Evolutionary conservation across 2,329 filamentous ascomycete species (phyloP), one percentile per base, ranked within the genome.

Genomic region (Cladosporium oxysporum): DNA sequence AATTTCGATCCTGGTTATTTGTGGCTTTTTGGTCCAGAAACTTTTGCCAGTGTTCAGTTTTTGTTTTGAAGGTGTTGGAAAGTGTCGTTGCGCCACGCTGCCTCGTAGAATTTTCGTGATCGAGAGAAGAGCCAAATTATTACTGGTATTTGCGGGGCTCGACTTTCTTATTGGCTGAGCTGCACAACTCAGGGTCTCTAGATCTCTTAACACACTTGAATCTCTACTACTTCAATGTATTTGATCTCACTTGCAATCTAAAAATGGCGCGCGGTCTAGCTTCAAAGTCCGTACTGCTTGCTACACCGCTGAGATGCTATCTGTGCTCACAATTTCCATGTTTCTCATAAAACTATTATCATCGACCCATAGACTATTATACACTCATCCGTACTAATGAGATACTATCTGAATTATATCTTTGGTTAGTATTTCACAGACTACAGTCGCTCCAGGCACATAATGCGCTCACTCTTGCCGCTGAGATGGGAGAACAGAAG

Each of bases 111-210:
- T 44, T 63, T 63, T 62, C 23, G 23, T 26, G 23, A 26, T 26
- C 2, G 23, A 26, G 23, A 26, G 23, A 26, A 53, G 44, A 62
- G 59, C 41, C 59, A 62, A 62, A 53, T 60, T 58, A 53, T 60
- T 33, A 33, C 12, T n/a, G 29, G 12, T 35, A 35, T 31, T 47
- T 29, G 58, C 26, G 58, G 58, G 37, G 44, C 29, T 60, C 14
- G 28, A 21, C 37, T 12, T 14, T 29, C 57, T 47, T 12, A 59
- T 58, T 44, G 57, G 23, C 23, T 26, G 58, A 16, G 33, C 53
- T 4, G 16, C 18, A 5, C 31, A 10, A 10, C 6, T 3, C 1
- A 31, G n/a, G 53, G 29, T 33, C 23, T 4, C 16, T 26, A 11
- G n/a, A 31, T 29, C 7, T 16, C 12, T 18, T 18, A 31, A 26